Conservation (phyloP, 306 rosid species). For the Vigna unguiculata region DNA sequence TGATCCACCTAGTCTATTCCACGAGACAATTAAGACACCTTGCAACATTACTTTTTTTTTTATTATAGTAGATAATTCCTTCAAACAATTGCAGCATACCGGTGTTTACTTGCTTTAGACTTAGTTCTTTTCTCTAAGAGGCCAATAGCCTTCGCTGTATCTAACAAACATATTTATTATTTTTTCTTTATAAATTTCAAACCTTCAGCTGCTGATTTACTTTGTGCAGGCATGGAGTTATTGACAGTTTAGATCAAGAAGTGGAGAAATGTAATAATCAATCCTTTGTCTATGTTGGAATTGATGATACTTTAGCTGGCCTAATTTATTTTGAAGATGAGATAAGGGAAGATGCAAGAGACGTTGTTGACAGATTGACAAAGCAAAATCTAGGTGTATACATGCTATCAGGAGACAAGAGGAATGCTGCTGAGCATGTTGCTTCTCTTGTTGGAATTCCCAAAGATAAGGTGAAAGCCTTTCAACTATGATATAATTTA, state of each 20-base stretch:
- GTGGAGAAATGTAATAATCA: conserved; percentile 62
- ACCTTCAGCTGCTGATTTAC: conserved; percentile 22
- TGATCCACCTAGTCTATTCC: no score
- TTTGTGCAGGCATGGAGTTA: conserved; percentile 77
- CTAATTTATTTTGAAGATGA: conserved; percentile 85
- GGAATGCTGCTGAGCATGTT: conserved; percentile 79
- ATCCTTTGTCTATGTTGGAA: conserved; percentile 85
- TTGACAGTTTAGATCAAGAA: conserved; percentile 54
- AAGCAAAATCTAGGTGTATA: conserved; percentile 73
- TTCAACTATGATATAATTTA: conserved; percentile 9
- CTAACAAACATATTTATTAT: neutral
- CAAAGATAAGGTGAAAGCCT: conserved; percentile 65
- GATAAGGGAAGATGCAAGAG: conserved; percentile 85
- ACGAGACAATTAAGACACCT: no score
- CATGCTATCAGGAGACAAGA: conserved; percentile 97
- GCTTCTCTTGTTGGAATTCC: conserved; percentile 93
- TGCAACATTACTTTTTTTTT: neutral
- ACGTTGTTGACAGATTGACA: conserved; percentile 69
- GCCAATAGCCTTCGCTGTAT: conserved; percentile 18
- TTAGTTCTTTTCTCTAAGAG: conserved; percentile 18
- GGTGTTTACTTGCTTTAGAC: conserved; percentile 33
- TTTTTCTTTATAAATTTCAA: conserved; percentile 17
- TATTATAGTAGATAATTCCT: neutral
- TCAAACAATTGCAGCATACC: conserved; percentile 4
- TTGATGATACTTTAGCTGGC: conserved; percentile 74